A percentile compares a stretch with the other conserved stretches of the same genome.
phyloP scores from a whole-genome alignment of 345 rosid species.

The Erysimum cheiranthoides region DNA sequence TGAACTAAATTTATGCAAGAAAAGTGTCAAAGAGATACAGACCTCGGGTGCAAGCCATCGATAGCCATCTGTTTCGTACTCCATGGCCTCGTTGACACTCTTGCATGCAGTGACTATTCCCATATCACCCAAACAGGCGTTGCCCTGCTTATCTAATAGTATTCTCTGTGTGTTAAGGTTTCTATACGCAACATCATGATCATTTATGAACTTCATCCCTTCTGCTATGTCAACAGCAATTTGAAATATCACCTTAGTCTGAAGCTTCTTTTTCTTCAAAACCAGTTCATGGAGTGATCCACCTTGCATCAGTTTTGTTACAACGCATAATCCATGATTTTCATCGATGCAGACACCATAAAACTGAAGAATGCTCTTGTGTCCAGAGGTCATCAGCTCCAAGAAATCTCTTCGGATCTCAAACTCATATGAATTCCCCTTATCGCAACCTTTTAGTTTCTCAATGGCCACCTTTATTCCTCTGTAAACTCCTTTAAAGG shows the following conservation, averaged over 20 bases:
- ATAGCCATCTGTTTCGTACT: slow-evolving; percentile 98
- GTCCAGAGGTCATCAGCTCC: slow-evolving; percentile 95
- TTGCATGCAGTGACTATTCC: slow-evolving; percentile 88
- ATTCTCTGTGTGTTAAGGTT: slow-evolving; percentile 91
- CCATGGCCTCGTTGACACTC: slow-evolving; percentile 80
- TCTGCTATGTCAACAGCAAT: slow-evolving; percentile 85
- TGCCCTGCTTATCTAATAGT: slow-evolving; percentile 80
- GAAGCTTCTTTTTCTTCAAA: slow-evolving; percentile 83
- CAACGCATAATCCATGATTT: slow-evolving; percentile 87
- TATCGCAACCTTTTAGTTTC: slow-evolving; percentile 95
- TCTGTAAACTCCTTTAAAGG: slow-evolving; percentile 75
- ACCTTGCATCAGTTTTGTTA: slow-evolving; percentile 91
- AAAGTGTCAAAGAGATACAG: slow-evolving; percentile 42
- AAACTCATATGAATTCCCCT: slow-evolving; percentile 83
- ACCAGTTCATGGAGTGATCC: slow-evolving; percentile 82
- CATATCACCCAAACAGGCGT: slow-evolving; percentile 89
- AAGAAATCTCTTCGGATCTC: slow-evolving; percentile 82
- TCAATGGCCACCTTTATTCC: slow-evolving; percentile 84
- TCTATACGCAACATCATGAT: slow-evolving; percentile 78
- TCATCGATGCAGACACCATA: slow-evolving; percentile 87
- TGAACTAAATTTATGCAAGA: slow-evolving; percentile 19
- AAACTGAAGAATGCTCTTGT: slow-evolving; percentile 81
- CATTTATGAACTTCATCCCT: slow-evolving; percentile 83
- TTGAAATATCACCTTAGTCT: slow-evolving; percentile 70
- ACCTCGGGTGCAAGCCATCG: slow-evolving; percentile 99